Evolutionary conservation across 2,329 filamentous ascomycete species (phyloP), one percentile per base, ranked within the genome.

Genomic region (Dothideomycetes sp.): DNA sequence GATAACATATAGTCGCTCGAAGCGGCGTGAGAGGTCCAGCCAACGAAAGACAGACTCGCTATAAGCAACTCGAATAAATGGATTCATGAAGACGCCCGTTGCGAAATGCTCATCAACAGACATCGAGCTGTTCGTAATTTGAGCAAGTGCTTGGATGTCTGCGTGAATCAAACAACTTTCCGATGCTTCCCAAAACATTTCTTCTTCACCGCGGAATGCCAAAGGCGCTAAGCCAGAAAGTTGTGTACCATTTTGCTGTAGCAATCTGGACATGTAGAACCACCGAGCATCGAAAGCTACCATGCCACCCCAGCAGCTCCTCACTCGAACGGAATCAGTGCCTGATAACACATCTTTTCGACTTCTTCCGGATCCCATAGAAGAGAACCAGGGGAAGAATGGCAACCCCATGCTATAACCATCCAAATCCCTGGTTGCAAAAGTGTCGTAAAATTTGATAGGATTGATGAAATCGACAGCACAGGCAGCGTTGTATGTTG

Each of bases 281-380:
- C 72, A 77, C 34, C 62, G 59, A 1, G 73, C 77, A 52, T 79
- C 71, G 58, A 78, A 79, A 2, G 75, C 75, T 2, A 76, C 78
- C 73, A 86, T 85, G 15, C 82, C 83, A 38, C 81, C 79, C 82
- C 82, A 87, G 59, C 83, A 87, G 47, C 77, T 78, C 50, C 72
- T 73, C 2, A 86, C 81, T 7, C 76, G 70, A 2, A 87, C 81
- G 0, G 80, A 73, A 48, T 79, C 75, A 22, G 57, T 69, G 40
- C 75, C 72, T 0, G 62, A 63, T 2, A 83, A 56, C 14, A 85
- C 77, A 52, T 82, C 80, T 4, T 66, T 63, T 33, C 81, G 68
- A 61, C 60, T 65, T 14, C 50, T 54, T 0, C 64, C 75, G 12
- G 69, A 56, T 1, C 73, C 73, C 1, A 61, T 63, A 33, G 54